A percentile compares a stretch with the other conserved stretches of the same genome.
Conservation (phyloP, 2,329 filamentous ascomycete genomes). For the Cladophialophora exuberans region DNA sequence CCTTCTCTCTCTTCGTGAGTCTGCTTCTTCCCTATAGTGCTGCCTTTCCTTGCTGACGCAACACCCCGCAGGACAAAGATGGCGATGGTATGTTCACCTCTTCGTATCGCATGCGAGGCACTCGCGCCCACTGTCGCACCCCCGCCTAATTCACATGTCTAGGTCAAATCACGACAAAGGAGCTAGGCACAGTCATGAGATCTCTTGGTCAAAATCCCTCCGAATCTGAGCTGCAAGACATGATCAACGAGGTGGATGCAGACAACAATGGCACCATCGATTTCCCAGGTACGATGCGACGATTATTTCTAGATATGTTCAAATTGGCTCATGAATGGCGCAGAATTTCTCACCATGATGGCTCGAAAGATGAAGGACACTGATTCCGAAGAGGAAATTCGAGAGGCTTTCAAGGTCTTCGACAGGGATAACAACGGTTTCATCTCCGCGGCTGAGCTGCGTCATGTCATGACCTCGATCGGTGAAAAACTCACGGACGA, state of each 20-base stretch:
- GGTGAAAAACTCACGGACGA: conserved; percentile 90
- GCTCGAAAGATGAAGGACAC: conserved; percentile 93
- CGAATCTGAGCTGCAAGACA: conserved; percentile 87
- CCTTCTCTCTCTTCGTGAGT: conserved; percentile 99
- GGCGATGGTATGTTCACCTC: conserved; percentile 73
- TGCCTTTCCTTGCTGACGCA: conserved; percentile 31
- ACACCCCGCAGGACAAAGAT: conserved; percentile 73
- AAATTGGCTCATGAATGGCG: conserved; percentile 11
- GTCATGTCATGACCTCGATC: conserved; percentile 90
- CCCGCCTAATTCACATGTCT: conserved; percentile 18
- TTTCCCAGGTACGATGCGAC: conserved; percentile 72
- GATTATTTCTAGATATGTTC: neutral
- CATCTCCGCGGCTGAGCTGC: conserved; percentile 84
- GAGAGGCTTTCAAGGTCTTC: conserved; percentile 88
- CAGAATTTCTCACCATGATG: conserved; percentile 93
- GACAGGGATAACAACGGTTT: conserved; percentile 91
- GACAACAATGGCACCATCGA: conserved; percentile 94
- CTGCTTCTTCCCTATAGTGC: neutral
- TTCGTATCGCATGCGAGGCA: neutral
- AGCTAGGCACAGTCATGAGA: conserved; percentile 87
- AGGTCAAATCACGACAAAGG: conserved; percentile 93
- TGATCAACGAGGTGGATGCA: conserved; percentile 92
- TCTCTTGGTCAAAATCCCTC: conserved; percentile 88
- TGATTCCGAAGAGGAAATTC: conserved; percentile 87
- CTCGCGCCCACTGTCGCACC: neutral